Evolutionary conservation across 2,329 filamentous ascomycete species (phyloP), one percentile per base, ranked within the genome.

Genomic region (Aschersonia sp.): DNA sequence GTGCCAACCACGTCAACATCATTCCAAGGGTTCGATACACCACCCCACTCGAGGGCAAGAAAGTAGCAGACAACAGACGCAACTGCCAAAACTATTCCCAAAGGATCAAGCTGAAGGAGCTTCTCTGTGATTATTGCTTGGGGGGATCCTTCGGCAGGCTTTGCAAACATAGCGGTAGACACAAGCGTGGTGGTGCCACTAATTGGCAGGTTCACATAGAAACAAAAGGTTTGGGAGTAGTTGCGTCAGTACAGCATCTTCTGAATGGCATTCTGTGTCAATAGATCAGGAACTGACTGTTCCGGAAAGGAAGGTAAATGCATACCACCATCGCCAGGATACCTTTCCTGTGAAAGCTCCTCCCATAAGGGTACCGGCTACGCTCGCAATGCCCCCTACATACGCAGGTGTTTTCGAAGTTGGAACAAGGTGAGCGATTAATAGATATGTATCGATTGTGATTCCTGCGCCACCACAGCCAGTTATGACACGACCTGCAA

Each of bases 11-110:
- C 55, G 22, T 39, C 51, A 14, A 49, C 53, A 46, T 52, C 48
- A 41, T 47, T 48, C 59, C 59, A 62, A 1, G 52, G 47, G 35
- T 67, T 64, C 43, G 59, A 59, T 31, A 56, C 55, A 8, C 66
- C 68, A 32, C 67, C 67, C 68, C 68, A 74, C 48, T 74, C 69
- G 4, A 76, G 59, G n/a, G 70, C 71, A 0, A 76, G 59, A 0
- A 74, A 53, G 11, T 73, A 60, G 52, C 69, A 74, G 22, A 73
- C 56, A 6, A 72, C 61, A 8, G 66, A 55, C 0, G 59, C 59
- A 55, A 61, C 56, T 10, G 64, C 58, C 5, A 62, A 53, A 12
- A 50, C 45, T 3, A 58, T 60, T 10, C 62, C 62, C 1, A 61
- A 47, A 6, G 57, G 57, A 44, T 63, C 61, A 2, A 62, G 52